These are phyloP conservation scores for Neodidymelliopsis sp. DNA, from an alignment of 2,329 filamentous ascomycete species.

Conservation along the genomic window DNA sequence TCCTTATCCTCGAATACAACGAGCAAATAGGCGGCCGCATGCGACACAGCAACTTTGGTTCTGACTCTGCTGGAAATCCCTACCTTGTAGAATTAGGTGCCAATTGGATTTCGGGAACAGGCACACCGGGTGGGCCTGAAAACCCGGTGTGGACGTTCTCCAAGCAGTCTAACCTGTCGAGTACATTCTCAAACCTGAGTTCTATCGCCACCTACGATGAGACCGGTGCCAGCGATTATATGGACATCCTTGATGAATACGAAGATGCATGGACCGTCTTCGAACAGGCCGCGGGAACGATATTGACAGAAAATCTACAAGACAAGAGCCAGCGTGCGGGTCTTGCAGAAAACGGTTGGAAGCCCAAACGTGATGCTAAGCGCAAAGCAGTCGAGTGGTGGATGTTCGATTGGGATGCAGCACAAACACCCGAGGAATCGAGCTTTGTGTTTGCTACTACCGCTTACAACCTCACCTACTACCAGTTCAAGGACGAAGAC, in stretches of 20 bases:
- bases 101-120: constrained; percentile 67
- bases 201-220: constrained; percentile 68
- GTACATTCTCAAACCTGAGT: constrained; percentile 65
- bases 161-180: constrained; percentile 65
- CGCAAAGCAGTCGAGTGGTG: constrained; percentile 70
- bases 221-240: constrained; percentile 62
- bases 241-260: constrained; percentile 59
- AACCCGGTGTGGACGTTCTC: constrained; percentile 70
- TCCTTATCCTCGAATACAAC: constrained; percentile 71
- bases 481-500: constrained; percentile 68
- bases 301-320: constrained; percentile 67
- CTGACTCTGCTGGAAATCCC: constrained; percentile 56
- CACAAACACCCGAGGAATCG: constrained; percentile 64
- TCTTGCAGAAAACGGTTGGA: constrained; percentile 68
- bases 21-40: constrained; percentile 69
- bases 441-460: constrained; percentile 64
- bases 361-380: constrained; percentile 63
- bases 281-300: constrained; percentile 62
- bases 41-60: constrained; percentile 65
- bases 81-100: constrained; percentile 71
- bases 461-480: constrained; percentile 67
- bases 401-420: constrained; percentile 65
- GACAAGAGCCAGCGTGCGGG: constrained; percentile 68
- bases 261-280: constrained; percentile 56
- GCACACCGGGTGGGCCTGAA: constrained; percentile 50